Conservation (phyloP, 2,329 filamentous ascomycete species). For the Lasiodiplodia theobromae region DNA sequence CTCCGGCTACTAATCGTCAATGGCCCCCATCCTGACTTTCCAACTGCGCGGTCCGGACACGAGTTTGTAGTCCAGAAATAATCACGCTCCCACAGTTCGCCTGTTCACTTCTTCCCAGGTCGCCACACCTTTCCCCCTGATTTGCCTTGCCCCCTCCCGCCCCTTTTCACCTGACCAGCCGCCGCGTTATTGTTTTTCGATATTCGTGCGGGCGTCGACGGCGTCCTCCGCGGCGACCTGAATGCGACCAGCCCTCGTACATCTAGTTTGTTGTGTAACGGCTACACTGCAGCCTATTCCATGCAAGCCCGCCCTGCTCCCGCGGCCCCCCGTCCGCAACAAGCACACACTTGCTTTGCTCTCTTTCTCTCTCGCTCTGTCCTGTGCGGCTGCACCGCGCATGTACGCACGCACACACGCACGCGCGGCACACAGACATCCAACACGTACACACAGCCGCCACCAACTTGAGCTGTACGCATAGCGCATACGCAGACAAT, state of each 20-base stretch:
- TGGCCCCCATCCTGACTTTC: background rate
- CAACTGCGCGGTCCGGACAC: background rate
- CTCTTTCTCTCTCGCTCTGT: background rate
- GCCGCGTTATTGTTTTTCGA: background rate
- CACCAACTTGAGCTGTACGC: background rate
- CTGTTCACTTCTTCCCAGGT: background rate
- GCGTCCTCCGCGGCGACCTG: slow-evolving; percentile 7
- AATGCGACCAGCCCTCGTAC: slow-evolving; percentile 11
- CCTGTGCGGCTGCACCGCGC: background rate
- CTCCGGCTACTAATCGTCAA: background rate
- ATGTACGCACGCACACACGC: background rate
- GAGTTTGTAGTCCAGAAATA: background rate
- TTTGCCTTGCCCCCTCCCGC: background rate
- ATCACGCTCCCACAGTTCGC: background rate
- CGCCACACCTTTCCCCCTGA: background rate
- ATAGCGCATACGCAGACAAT: background rate
- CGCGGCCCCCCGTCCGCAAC: background rate
- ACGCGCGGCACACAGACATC: background rate
- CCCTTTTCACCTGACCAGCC: background rate
- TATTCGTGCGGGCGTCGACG: background rate
- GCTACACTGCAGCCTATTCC: slow-evolving; percentile 14
- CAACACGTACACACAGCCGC: background rate
- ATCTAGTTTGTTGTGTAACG: background rate
- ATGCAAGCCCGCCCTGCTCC: background rate
- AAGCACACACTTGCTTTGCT: background rate